Evolutionary conservation across 1,139 yeast species (phyloP), one percentile per base, ranked within the genome.

Genomic region (Taphrina pruni): DNA sequence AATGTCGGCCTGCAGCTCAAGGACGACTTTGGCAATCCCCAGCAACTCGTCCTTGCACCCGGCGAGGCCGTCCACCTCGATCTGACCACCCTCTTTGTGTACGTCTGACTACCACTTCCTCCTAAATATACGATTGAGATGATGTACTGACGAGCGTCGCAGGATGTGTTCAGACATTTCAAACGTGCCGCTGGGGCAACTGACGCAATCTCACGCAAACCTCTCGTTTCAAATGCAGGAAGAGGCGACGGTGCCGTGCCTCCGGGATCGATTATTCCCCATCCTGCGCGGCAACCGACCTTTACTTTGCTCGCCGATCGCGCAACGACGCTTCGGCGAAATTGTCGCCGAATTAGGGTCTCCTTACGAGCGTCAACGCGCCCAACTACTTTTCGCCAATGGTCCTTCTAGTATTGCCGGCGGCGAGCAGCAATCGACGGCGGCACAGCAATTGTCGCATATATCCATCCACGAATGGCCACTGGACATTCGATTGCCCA

Each of bases 391-490:
- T 3, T 58, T 58, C n/a, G 26, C 39, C 9, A 26, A 26, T 26
- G 32, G 2, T 26, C 32, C 32, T 2, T 2, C 32, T 4, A 26
- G 4, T 4, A 26, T 2, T 26, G 4, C 2, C 4, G 32, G 32
- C 2, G 32, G 32, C 32, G 32, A 26, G 32, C 32, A 26, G 32
- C 62, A 58, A 32, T 32, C 14, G 9, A 4, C 14, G 12, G n/a
- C 62, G n/a, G 26, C 35, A 7, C 62, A 45, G 12, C 41, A 45
- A 17, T 21, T 58, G n/a, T 58, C 62, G 7, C 39, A n/a, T 1
- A 46, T 58, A n/a, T 58, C 62, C 12, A 58, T 58, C 41, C 62
- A 58, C 43, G 39, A 7, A 8, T 58, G 62, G 62, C 62, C 62
- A 6, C 12, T 41, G 20, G 62, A 58, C 43, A 26, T 58, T 14